phyloP scores from a whole-genome alignment of 2,329 filamentous ascomycete genomes.

The Aspergillus glaucus region DNA sequence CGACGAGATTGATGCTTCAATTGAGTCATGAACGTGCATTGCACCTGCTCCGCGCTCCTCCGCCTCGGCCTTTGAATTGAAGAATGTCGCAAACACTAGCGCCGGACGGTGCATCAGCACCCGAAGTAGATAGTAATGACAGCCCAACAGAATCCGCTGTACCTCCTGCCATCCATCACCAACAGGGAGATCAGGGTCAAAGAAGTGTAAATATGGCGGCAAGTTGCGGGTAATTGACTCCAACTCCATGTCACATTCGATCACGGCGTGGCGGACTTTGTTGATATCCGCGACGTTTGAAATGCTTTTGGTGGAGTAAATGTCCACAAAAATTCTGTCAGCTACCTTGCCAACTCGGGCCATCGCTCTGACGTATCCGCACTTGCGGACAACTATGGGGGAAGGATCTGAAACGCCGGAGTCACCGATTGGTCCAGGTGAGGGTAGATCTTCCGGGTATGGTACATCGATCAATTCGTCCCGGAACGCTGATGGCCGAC shows the following conservation, averaged over 20 bases:
- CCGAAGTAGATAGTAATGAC: conserved; percentile 5
- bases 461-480: conserved; percentile 10
- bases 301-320: not conserved
- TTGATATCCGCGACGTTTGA: not conserved
- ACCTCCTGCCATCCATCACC: conserved; percentile 10
- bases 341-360: conserved; percentile 2
- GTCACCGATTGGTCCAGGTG: not conserved
- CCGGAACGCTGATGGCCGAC: conserved; percentile 8
- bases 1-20: not conserved
- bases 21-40: not conserved
- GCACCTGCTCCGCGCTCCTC: not conserved
- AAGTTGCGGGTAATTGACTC: conserved; percentile 3
- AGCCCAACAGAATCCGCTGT: conserved; percentile 7
- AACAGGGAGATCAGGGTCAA: conserved; percentile 6
- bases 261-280: not conserved
- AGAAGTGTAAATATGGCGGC: conserved; percentile 9
- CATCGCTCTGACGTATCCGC: conserved; percentile 8
- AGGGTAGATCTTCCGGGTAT: conserved; percentile 8
- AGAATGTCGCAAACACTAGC: conserved; percentile 3
- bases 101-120: conserved; percentile 9
- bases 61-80: not conserved
- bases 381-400: not conserved
- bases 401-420: too few species aligned
- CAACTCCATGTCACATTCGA: not conserved
- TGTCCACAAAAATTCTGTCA: not conserved